phyloP scores from a whole-genome alignment of 768 basidiomycete genomes.

The Boletus pseudopeckii region DNA sequence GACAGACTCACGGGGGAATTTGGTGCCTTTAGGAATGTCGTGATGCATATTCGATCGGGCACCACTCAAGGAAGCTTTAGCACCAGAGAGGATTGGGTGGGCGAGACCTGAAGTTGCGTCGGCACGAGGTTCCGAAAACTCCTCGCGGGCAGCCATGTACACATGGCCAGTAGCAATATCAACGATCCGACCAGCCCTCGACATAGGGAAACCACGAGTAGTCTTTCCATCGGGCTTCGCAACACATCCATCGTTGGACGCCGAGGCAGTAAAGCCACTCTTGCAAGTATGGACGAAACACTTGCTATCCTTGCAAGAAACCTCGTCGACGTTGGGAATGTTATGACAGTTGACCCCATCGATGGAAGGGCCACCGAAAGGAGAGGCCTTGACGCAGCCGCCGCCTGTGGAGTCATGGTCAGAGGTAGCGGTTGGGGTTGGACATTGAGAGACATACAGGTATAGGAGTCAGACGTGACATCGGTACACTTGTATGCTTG shows the following conservation, averaged over 20 bases:
- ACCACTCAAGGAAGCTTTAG: no score
- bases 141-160: no score
- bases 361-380: constrained; percentile 13
- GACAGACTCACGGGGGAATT: not conserved
- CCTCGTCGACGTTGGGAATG: constrained; percentile 28
- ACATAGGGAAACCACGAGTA: not conserved
- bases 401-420: constrained; percentile 26
- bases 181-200: not conserved
- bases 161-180: no score
- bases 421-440: not conserved
- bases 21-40: not conserved
- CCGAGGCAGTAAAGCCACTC: constrained; percentile 14
- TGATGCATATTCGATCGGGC: not conserved
- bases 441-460: constrained; percentile 27
- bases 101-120: not conserved
- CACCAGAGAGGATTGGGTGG: not conserved
- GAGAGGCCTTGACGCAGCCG: constrained; percentile 29
- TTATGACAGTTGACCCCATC: constrained; percentile 33
- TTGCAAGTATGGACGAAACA: constrained; percentile 31
- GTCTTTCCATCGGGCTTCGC: not conserved
- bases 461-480: constrained; percentile 21
- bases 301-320: constrained; percentile 23
- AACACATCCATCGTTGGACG: constrained; percentile 14
- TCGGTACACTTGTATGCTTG: constrained; percentile 33
- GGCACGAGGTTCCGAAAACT: not conserved